phyloP scores from a whole-genome alignment of 352 stramenopile genomes.

The Phytophthora nicotianae region DNA sequence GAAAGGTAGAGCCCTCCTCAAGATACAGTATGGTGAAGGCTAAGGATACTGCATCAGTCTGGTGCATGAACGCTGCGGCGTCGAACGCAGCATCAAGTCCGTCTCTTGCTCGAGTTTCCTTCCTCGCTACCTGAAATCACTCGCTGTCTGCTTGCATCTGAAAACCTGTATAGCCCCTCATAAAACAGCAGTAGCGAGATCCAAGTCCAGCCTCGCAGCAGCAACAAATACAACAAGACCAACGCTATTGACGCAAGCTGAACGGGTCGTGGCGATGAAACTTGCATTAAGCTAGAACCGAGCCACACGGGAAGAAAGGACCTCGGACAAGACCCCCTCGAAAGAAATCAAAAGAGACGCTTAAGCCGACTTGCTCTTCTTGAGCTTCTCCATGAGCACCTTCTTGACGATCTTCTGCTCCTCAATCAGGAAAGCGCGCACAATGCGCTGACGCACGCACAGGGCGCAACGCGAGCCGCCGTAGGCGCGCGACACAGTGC shows the following conservation, averaged over 20 bases:
- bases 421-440: slow-evolving; percentile 99
- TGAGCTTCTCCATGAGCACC: slow-evolving; percentile 95
- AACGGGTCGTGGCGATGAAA: slow-evolving; percentile 33
- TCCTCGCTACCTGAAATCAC: background rate
- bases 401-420: slow-evolving; percentile 99
- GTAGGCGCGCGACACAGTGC: slow-evolving; percentile 97
- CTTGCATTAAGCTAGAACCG: slow-evolving; percentile 49
- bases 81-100: background rate
- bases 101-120: background rate
- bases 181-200: background rate
- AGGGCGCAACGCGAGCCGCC: slow-evolving; percentile 93
- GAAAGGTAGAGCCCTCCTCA: too few relatives aligned
- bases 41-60: background rate
- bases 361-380: slow-evolving; percentile 83
- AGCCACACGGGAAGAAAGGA: slow-evolving; percentile 43
- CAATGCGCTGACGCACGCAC: slow-evolving; percentile 96
- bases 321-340: slow-evolving; percentile 12
- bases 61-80: background rate
- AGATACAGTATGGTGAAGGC: too few relatives aligned
- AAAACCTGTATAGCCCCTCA: background rate
- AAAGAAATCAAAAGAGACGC: slow-evolving; percentile 6
- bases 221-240: background rate
- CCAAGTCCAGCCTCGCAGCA: background rate
- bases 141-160: background rate
- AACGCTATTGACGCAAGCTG: slow-evolving; percentile 8